Percentiles rank a stretch among this genome's conserved stretches.
phyloP scores from a whole-genome alignment of 1,284 basidiomycete species.

The Cryptococcus floricola region DNA sequence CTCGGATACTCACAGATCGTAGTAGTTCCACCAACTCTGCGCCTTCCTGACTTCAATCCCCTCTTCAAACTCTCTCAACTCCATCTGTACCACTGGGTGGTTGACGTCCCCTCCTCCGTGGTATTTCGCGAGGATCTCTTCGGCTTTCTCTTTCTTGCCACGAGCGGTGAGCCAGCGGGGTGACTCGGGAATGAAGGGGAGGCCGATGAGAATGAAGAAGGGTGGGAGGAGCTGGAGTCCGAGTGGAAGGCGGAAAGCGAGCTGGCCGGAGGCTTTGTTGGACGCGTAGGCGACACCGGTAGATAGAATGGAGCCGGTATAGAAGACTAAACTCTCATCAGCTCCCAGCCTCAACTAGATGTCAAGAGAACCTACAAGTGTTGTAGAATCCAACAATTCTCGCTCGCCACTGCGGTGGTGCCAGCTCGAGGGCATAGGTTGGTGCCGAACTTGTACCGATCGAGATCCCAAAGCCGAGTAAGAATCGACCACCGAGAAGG shows the following conservation, averaged over 20 bases:
- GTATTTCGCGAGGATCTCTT: constrained; percentile 22
- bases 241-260: constrained; percentile 29
- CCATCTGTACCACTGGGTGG: constrained; percentile 21
- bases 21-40: constrained; percentile 55
- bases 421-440: constrained; percentile 16
- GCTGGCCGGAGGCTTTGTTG: constrained; percentile 11
- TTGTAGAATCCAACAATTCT: constrained; percentile 22
- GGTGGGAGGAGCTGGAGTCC: constrained; percentile 41
- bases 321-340: constrained; percentile 11
- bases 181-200: constrained; percentile 26
- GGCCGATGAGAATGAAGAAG: constrained; percentile 23
- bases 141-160: constrained; percentile 18
- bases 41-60: constrained; percentile 34
- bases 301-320: constrained; percentile 22
- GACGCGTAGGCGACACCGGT: constrained; percentile 27
- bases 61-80: constrained; percentile 24
- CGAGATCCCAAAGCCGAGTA: constrained; percentile 19
- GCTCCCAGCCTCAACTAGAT: background rate
- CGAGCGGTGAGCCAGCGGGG: constrained; percentile 25
- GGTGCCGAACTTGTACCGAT: constrained; percentile 18
- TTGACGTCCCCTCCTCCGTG: constrained; percentile 24
- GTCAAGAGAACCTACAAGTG: constrained; percentile 6
- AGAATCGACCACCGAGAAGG: constrained; percentile 16
- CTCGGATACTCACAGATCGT: constrained; percentile 7
- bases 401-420: constrained; percentile 21